Conservation (phyloP, 176 grass and related monocot species). For the Oryza nivara region DNA sequence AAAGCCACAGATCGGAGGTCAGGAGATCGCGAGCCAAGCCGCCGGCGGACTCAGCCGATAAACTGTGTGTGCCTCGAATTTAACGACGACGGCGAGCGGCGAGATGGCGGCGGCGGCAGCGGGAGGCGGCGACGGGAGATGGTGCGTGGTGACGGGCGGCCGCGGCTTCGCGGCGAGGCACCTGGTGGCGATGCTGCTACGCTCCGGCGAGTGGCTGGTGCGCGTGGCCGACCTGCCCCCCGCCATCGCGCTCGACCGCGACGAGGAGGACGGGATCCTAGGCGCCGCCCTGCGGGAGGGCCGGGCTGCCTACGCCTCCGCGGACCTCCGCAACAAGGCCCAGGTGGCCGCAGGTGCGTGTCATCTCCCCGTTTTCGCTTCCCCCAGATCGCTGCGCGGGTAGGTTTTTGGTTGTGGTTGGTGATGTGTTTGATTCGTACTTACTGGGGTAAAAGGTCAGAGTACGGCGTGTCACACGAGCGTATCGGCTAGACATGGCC, state of each 20-base stretch:
- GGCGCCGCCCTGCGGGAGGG: conserved; percentile 63
- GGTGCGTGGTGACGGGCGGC: conserved; percentile 89
- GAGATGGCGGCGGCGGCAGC: conserved; percentile 38
- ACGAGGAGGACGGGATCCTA: conserved; percentile 75
- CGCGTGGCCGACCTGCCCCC: conserved; percentile 80
- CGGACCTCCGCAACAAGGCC: conserved; percentile 78
- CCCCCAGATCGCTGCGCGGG: background rate
- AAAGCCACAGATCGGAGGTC: too few relatives aligned
- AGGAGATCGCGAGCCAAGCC: too few relatives aligned
- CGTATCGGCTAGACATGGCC: too few relatives aligned
- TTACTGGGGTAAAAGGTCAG: too few relatives aligned
- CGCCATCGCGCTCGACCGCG: conserved; percentile 61
- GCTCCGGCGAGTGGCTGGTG: conserved; percentile 74
- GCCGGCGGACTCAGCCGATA: too few relatives aligned
- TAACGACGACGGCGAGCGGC: conserved; percentile 11
- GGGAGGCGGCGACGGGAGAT: conserved; percentile 20
- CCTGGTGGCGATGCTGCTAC: conserved; percentile 41
- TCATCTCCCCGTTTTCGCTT: conserved; percentile 15
- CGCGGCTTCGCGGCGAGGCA: conserved; percentile 89
- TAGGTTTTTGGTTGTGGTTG: background rate
- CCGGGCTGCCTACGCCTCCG: conserved; percentile 69
- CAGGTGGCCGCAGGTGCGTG: conserved; percentile 72
- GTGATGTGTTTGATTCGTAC: background rate
- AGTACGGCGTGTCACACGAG: background rate
- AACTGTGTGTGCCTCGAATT: conserved; percentile 23